Evolutionary conservation across 176 grass and related monocot genomes (phyloP), one percentile per base, ranked within the genome.

Genomic region (Cenchrus purpureus): DNA sequence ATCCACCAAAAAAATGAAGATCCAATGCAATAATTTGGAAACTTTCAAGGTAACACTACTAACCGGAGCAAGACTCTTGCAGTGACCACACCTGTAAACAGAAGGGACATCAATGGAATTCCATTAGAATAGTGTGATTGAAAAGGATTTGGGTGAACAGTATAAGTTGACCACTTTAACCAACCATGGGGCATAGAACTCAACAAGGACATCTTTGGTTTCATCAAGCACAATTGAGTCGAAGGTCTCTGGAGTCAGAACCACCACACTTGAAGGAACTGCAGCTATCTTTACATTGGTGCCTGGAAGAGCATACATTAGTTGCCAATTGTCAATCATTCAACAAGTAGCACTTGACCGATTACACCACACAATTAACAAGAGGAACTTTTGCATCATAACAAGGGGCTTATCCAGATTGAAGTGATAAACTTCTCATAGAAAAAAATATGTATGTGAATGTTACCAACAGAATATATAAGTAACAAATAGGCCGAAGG

Each of bases 161-260:
- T 45, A 74, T 45, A 70, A 71, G 1, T 48, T 40, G 48, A 82
- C 37, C 20, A 69, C 15, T 5, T 85, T 15, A 87, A 86, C 91
- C 57, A 92, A 96, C 97, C 97, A 99, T 75, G 97, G 97, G 65
- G 97, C 97, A 90, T 99, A 99, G 76, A 99, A 99, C 84, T 99
- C 97, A 67, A 99, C 97, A 88, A 99, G 93, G 13, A 99, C 97
- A 92, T 99, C 93, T 86, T 96, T 99, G 49, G 91, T 92, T 86
- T 89, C 88, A 86, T 99, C 97, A 86, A 99, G 97, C 25, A 96
- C 97, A 90, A 94, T 61, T 7, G 91, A 89, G 54, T 99, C 81
- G 28, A 96, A 99, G 68, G 59, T 94, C 53, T 99, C 93, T 65
- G 79, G 31, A 37, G 90, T 89, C 71, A 96, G 63, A 65, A 99